These are phyloP conservation scores for Clitoria ternatea DNA, from an alignment of 306 rosid genomes.

Conservation along the genomic window DNA sequence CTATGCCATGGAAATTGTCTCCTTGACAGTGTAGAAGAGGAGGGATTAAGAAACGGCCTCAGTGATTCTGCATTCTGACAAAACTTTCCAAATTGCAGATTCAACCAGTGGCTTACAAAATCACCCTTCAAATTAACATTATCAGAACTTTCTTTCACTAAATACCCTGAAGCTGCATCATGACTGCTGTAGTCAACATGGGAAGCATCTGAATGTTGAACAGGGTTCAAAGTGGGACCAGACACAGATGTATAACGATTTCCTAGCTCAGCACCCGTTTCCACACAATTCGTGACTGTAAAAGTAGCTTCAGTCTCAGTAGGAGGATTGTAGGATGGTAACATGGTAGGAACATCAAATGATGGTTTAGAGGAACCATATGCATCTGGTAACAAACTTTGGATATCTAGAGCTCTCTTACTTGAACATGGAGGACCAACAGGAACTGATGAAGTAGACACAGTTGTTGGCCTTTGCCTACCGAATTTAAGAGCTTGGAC, in stretches of 20 bases:
- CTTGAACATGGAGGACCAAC: conserved; percentile 40
- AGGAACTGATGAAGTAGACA: conserved; percentile 40
- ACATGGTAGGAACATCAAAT: conserved; percentile 44
- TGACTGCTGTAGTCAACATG: conserved; percentile 22
- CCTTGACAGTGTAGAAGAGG: conserved; percentile 37
- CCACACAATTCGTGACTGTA: conserved; percentile 18
- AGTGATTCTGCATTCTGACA: conserved; percentile 38
- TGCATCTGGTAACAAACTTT: conserved; percentile 35
- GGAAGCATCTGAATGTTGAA: conserved; percentile 24
- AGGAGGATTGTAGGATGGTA: conserved; percentile 42
- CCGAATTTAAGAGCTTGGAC: conserved; percentile 42
- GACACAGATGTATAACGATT: conserved; percentile 34
- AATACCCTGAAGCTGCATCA: conserved; percentile 31
- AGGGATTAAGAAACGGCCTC: conserved; percentile 15
- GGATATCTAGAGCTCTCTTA: conserved; percentile 40
- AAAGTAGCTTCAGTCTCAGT: conserved; percentile 42
- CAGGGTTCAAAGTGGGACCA: conserved; percentile 21
- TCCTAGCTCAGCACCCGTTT: conserved; percentile 36
- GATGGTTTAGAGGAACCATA: conserved; percentile 55
- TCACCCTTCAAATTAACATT: conserved; percentile 60
- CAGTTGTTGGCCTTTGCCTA: conserved; percentile 39
- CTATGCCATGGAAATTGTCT: conserved; percentile 43
- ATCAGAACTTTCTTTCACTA: conserved; percentile 35
- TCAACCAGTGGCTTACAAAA: conserved; percentile 44
- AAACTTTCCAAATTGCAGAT: conserved; percentile 50